Percentiles rank a stretch among this genome's conserved stretches.
Evolutionary conservation across 345 rosid genomes (phyloP).

Genomic region (Citrus maxima): DNA sequence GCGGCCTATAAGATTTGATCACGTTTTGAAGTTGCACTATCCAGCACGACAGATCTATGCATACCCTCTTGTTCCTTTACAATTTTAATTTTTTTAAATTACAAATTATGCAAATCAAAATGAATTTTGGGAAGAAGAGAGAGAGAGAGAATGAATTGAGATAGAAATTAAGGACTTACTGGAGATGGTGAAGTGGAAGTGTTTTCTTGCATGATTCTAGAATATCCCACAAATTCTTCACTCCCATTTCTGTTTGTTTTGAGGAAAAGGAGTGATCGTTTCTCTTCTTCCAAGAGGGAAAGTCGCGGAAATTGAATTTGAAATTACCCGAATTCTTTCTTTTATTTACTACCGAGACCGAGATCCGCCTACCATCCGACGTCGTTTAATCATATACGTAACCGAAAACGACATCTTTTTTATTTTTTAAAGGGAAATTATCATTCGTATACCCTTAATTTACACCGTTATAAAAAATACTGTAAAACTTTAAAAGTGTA

Average conservation of each 20-base stretch:
- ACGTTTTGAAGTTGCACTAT: constrained; percentile 80
- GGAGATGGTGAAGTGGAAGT: constrained; percentile 78
- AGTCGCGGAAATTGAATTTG: neutral
- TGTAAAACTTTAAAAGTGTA: too few species aligned
- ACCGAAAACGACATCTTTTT: too few species aligned
- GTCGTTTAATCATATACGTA: neutral
- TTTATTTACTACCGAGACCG: neutral
- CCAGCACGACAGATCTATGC: constrained; percentile 97
- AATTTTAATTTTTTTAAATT: neutral
- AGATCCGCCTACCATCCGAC: neutral
- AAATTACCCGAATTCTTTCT: neutral
- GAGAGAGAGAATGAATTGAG: neutral
- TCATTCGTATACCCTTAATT: too few species aligned
- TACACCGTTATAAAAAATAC: too few species aligned
- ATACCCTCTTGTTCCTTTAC: constrained; percentile 74
- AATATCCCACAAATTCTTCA: constrained; percentile 84
- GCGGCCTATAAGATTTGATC: constrained; percentile 53
- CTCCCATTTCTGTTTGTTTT: constrained; percentile 44
- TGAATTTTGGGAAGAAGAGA: too few species aligned
- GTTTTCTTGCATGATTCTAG: constrained; percentile 89
- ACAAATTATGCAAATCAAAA: neutral
- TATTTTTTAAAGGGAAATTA: too few species aligned
- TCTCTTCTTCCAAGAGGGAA: neutral
- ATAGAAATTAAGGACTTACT: constrained; percentile 30
- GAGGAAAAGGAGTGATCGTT: neutral